Evolutionary conservation across 768 basidiomycete species (phyloP), one percentile per base, ranked within the genome.

Genomic region (Lactifluus hygrophoroides): DNA sequence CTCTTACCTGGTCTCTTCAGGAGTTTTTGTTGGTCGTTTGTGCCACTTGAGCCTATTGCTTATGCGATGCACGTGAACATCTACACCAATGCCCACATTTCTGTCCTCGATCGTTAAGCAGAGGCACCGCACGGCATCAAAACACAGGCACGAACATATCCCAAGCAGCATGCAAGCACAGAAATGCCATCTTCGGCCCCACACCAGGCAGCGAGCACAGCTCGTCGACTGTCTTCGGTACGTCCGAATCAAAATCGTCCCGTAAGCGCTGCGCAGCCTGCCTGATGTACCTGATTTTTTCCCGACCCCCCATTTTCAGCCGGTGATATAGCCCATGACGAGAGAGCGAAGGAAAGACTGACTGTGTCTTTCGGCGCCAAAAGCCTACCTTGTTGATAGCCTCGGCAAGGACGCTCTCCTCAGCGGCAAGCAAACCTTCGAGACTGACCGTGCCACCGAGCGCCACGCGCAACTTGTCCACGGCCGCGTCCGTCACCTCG

Each of bases 21-120:
- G 90, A 2, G 76, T 87, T 67, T 85, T 89, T 1, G 94, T 94
- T 6, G 82, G 83, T 3, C 80, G 83, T 60, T 82, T 81, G 70
- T 98, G 95, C 95, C 95, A 99, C 40, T 89, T 85, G 2, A 99
- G 71, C 16, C 93, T 77, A 65, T 98, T 94, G 27, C 94, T 94
- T 53, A 99, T 97, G 6, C 95, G 77, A 65, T 97, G 94, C 7
- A 97, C 94, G 69, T 99, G 95, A 0, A 92, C 88, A 65, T 99
- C 95, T 0, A 98, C 95, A 0, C 94, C 95, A 34, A 97, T 95
- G 1, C 95, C 95, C 25, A 80, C 76, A 65, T 93, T 91, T 46
- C 89, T 92, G 66, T 27, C 17, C 23, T 16, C 25, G 35, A 48
- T n/a, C 30, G 40, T 45, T 52, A 40, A 50, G 37, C 14, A 17